phyloP scores from a whole-genome alignment of 83 land plant species.

The Picea abies region DNA sequence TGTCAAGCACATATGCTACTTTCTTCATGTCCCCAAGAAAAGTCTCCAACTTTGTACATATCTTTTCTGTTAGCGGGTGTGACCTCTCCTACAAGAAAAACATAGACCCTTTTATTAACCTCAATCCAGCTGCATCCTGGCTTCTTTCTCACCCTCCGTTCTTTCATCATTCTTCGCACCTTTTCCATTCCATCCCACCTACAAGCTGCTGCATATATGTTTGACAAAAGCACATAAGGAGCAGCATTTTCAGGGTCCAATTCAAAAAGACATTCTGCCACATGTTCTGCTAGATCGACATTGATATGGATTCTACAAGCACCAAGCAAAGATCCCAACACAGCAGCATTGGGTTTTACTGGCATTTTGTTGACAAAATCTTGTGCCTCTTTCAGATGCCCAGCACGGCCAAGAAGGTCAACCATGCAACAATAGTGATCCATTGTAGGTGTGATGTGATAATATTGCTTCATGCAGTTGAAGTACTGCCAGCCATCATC shows the following conservation, averaged over 20 bases:
- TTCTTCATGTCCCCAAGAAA: too few relatives aligned
- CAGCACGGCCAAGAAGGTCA: conserved; percentile 11
- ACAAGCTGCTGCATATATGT: conserved; percentile 15
- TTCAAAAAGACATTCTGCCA: neutral
- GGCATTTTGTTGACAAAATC: neutral
- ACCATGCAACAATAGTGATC: conserved; percentile 9
- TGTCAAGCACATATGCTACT: too few relatives aligned
- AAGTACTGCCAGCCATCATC: conserved; percentile 1
- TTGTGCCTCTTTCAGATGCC: neutral
- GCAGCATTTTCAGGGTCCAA: conserved; percentile 22
- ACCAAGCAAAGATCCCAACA: neutral
- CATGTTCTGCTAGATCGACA: neutral
- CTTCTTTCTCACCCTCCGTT: conserved; percentile 4
- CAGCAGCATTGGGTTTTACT: neutral
- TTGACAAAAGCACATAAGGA: conserved; percentile 18
- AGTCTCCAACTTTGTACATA: too few relatives aligned
- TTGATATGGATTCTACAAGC: neutral
- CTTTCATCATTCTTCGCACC: conserved; percentile 8
- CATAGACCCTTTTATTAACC: conserved; percentile 10
- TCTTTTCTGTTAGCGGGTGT: too few relatives aligned
- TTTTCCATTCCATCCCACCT: conserved; percentile 16
- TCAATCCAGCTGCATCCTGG: conserved; percentile 24
- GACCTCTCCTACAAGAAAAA: conserved; percentile 10
- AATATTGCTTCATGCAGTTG: neutral
- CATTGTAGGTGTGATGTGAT: neutral